Evolutionary conservation across 805 yeast genomes (phyloP).

Genomic region (Yarrowia sp.): DNA sequence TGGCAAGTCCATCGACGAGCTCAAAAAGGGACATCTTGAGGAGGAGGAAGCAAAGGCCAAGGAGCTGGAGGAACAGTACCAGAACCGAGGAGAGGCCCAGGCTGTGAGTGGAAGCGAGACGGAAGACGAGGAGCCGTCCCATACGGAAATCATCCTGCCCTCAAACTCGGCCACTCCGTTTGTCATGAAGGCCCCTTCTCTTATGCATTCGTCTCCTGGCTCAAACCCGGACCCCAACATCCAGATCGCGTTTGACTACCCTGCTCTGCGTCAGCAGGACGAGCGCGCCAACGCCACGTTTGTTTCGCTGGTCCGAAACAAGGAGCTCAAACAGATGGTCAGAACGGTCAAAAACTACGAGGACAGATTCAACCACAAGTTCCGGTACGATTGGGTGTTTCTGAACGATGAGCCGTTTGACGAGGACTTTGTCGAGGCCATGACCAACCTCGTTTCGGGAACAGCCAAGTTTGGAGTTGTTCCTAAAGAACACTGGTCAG

Average conservation of each 20-base stretch:
- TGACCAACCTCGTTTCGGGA: slow-evolving; percentile 57
- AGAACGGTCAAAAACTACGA: slow-evolving; percentile 62
- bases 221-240: slow-evolving; percentile 22
- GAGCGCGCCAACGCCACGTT: slow-evolving; percentile 54
- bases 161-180: slow-evolving; percentile 19
- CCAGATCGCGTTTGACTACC: slow-evolving; percentile 22
- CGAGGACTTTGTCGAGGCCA: slow-evolving; percentile 51
- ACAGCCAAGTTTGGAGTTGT: slow-evolving; percentile 60
- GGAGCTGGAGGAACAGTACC: slow-evolving; percentile 24
- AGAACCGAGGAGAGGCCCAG: slow-evolving; percentile 23
- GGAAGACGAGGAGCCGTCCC: slow-evolving; percentile 12
- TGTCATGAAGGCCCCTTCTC: slow-evolving; percentile 22
- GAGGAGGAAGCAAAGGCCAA: slow-evolving; percentile 12
- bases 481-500: slow-evolving; percentile 62
- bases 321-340: slow-evolving; percentile 56
- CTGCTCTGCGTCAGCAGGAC: slow-evolving; percentile 11
- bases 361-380: slow-evolving; percentile 60
- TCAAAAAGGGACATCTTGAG: slow-evolving; percentile 22
- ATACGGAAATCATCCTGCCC: slow-evolving; percentile 13
- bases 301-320: slow-evolving; percentile 67
- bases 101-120: slow-evolving; percentile 8
- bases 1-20: slow-evolving; percentile 16
- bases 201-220: slow-evolving; percentile 23
- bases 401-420: slow-evolving; percentile 66
- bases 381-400: slow-evolving; percentile 76